Evolutionary conservation across 305 asterid species (phyloP).

Genomic region (Fraxinus angustifolia): DNA sequence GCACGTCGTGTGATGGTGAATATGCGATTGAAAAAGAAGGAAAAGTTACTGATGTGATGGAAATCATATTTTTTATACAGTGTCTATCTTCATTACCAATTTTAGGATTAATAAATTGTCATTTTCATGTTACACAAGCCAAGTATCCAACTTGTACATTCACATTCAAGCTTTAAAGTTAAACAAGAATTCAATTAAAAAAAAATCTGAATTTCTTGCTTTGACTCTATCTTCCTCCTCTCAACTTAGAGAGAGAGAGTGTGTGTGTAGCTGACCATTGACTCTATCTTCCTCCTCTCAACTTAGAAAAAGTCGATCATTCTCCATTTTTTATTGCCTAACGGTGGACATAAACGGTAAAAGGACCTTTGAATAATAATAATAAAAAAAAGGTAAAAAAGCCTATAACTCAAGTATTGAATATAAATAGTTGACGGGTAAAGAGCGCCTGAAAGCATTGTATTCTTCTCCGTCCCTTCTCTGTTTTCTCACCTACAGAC

Average conservation of each 20-base stretch:
- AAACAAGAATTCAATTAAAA: not conserved
- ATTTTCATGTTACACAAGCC: not conserved
- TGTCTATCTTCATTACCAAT: not conserved
- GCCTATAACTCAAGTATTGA: not conserved
- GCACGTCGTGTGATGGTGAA: no score
- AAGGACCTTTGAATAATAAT: not conserved
- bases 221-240: not conserved
- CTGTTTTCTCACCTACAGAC: not conserved
- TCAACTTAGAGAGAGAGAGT: not conserved
- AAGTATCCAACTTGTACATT: not conserved
- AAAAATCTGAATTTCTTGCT: not conserved
- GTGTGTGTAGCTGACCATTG: constrained; percentile 22
- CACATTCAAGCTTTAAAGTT: not conserved
- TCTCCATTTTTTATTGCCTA: not conserved
- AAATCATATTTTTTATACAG: not conserved
- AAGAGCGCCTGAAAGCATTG: constrained; percentile 29
- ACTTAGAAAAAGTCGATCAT: not conserved
- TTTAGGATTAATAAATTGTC: not conserved
- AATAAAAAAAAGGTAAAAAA: no score
- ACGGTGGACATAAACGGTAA: not conserved
- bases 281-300: no score
- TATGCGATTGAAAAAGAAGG: no score
- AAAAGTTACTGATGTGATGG: no score
- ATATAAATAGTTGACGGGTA: not conserved
- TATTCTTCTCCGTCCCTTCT: constrained; percentile 11